Conservation (phyloP, 345 rosid genomes). For the Pugionium cornutum region DNA sequence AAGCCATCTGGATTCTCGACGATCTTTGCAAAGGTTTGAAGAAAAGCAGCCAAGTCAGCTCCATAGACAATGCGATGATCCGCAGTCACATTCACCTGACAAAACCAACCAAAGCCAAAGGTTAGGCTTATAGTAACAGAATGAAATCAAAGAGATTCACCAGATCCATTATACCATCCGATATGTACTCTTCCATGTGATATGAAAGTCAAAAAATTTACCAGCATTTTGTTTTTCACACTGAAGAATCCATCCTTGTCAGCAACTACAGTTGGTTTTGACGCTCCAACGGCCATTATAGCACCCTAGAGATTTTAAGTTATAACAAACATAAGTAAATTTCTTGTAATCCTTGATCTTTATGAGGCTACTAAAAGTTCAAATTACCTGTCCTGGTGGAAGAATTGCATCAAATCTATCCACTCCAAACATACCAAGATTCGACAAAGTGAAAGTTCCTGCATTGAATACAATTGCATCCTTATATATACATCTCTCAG, state of each 20-base stretch:
- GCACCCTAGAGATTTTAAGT: slow-evolving; percentile 70
- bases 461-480: slow-evolving; percentile 27
- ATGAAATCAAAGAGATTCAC: not conserved
- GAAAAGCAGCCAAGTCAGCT: slow-evolving; percentile 94
- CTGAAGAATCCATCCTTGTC: slow-evolving; percentile 87
- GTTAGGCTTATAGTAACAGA: not conserved
- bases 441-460: slow-evolving; percentile 96
- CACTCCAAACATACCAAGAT: slow-evolving; percentile 94
- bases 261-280: slow-evolving; percentile 89
- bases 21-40: slow-evolving; percentile 88
- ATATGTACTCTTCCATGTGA: not conserved
- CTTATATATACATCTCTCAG: not conserved
- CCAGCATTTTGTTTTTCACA: slow-evolving; percentile 87
- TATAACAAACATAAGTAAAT: slow-evolving; percentile 2
- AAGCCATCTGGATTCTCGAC: slow-evolving; percentile 81
- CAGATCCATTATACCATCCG: not conserved
- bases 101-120: slow-evolving; percentile 10
- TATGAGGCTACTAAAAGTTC: slow-evolving; percentile 3
- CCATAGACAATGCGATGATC: slow-evolving; percentile 92
- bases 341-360: slow-evolving; percentile 12
- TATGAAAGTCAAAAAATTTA: slow-evolving; percentile 38
- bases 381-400: slow-evolving; percentile 83
- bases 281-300: slow-evolving; percentile 98
- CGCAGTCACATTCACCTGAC: slow-evolving; percentile 94
- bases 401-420: slow-evolving; percentile 98